Percentiles rank a stretch among this genome's conserved stretches.
These are phyloP conservation scores for Venturia effusa DNA, from an alignment of 2,329 filamentous ascomycete species.

Conservation along the genomic window DNA sequence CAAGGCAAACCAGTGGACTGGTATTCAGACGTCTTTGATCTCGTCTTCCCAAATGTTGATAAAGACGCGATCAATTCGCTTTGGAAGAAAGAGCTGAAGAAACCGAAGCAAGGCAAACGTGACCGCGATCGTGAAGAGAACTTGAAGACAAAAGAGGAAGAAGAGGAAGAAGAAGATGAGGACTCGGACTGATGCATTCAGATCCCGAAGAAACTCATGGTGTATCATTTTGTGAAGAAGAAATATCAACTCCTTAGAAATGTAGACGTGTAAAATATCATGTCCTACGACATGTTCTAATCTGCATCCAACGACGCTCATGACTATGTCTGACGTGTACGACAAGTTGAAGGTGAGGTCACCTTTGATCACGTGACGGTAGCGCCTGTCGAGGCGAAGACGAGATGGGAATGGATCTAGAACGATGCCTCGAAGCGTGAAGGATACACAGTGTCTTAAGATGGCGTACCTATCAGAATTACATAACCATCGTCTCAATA, in stretches of 20 bases:
- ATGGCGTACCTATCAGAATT: too few species aligned
- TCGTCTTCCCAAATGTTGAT: constrained; percentile 79
- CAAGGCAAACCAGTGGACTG: constrained; percentile 84
- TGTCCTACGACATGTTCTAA: too few species aligned
- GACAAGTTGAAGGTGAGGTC: too few species aligned
- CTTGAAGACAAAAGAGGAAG: background rate
- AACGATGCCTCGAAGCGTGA: too few species aligned
- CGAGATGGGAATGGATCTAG: too few species aligned
- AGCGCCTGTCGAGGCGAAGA: too few species aligned
- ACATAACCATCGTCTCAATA: too few species aligned
- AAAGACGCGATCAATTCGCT: constrained; percentile 56
- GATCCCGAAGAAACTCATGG: background rate
- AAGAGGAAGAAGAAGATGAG: background rate
- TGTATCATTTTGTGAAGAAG: background rate
- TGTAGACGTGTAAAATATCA: too few species aligned
- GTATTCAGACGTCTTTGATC: constrained; percentile 88
- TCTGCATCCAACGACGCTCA: too few species aligned
- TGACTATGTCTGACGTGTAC: too few species aligned
- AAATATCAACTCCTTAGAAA: background rate
- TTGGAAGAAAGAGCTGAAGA: constrained; percentile 56
- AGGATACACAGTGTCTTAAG: too few species aligned
- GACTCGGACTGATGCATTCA: background rate
- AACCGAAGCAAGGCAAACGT: constrained; percentile 25
- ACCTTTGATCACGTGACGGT: too few species aligned
- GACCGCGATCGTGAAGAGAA: constrained; percentile 31